A percentile compares a stretch with the other conserved stretches of the same genome.
Evolutionary conservation across 768 basidiomycete species (phyloP).

Genomic region (Hortiboletus flavorubellus): DNA sequence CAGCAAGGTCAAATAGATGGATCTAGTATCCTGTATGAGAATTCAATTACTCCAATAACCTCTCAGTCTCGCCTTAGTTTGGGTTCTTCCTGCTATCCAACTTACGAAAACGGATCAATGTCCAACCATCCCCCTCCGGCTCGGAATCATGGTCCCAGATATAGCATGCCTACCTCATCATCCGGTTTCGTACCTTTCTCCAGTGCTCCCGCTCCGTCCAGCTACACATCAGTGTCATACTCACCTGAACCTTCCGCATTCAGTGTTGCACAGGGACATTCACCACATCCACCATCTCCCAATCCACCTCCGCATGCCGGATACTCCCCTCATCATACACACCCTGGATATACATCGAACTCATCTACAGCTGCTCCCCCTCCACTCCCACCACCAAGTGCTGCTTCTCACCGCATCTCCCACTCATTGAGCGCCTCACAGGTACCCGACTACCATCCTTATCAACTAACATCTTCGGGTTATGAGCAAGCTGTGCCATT

Average conservation of each 20-base stretch:
- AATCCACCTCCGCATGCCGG: conserved; percentile 14
- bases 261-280: conserved; percentile 40
- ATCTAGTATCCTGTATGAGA: conserved; percentile 37
- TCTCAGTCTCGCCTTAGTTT: conserved; percentile 32
- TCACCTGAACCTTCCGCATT: conserved; percentile 31
- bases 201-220: conserved; percentile 32
- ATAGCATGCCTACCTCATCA: conserved; percentile 62
- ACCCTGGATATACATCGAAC: conserved; percentile 12
- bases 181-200: conserved; percentile 67
- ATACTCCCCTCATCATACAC: conserved; percentile 20
- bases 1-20: conserved; percentile 34
- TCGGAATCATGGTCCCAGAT: conserved; percentile 51
- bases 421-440: conserved; percentile 31
- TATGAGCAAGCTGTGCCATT: conserved; percentile 25
- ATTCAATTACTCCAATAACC: conserved; percentile 35
- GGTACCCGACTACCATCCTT: conserved; percentile 25
- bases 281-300: conserved; percentile 28
- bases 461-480: conserved; percentile 14
- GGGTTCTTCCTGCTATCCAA: conserved; percentile 42
- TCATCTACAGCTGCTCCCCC: conserved; percentile 7
- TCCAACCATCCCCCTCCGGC: conserved; percentile 32
- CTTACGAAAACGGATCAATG: conserved; percentile 40
- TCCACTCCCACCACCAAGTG: conserved; percentile 10
- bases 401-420: conserved; percentile 18
- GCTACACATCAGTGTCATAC: conserved; percentile 36